Evolutionary conservation across 2,329 filamentous ascomycete genomes (phyloP).

Genomic region (Chalaropsis ovoidea): DNA sequence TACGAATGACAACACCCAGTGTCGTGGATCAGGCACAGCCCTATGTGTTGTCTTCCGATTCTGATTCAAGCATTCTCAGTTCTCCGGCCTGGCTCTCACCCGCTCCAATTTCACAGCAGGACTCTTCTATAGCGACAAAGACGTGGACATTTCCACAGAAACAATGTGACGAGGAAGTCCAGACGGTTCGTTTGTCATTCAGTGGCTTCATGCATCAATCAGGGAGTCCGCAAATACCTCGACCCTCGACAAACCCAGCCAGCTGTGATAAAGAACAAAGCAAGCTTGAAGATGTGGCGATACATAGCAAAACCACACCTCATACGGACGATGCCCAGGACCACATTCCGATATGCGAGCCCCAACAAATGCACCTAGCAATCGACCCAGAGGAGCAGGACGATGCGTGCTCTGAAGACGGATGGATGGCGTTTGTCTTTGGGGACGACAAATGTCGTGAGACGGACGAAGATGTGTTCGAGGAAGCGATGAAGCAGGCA

Average conservation of each 20-base stretch:
- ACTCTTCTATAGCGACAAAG: neutral
- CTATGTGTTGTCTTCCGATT: conserved; percentile 12
- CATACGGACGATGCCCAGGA: neutral
- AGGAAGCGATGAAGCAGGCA: conserved; percentile 15
- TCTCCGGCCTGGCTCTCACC: neutral
- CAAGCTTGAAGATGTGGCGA: neutral
- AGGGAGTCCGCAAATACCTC: neutral
- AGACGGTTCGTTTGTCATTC: neutral
- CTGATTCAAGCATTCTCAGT: neutral
- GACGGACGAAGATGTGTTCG: neutral
- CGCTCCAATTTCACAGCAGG: neutral
- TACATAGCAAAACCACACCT: neutral
- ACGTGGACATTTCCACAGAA: neutral
- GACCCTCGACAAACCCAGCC: neutral
- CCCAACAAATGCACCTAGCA: neutral
- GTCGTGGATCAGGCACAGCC: neutral
- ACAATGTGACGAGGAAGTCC: neutral
- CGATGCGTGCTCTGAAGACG: conserved; percentile 15
- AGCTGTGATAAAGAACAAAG: neutral
- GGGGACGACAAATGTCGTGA: neutral
- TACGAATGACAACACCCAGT: neutral
- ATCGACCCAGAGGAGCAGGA: neutral
- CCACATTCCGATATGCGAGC: neutral
- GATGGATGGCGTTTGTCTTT: conserved; percentile 23
- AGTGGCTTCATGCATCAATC: conserved; percentile 6